Evolutionary conservation across 305 asterid genomes (phyloP).

Genomic region (Fraxinus nigra): DNA sequence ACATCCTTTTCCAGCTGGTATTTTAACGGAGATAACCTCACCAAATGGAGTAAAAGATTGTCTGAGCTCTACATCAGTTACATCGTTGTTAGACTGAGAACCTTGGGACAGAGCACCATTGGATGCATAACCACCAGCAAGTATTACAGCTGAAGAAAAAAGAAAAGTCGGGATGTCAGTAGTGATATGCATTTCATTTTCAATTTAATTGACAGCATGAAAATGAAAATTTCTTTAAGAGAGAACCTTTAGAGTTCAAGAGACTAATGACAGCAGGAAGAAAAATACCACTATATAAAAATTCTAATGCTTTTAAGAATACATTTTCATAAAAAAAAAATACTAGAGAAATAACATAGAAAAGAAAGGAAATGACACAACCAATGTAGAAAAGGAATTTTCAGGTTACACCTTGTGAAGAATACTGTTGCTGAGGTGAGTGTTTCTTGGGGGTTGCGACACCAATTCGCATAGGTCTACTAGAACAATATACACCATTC

Average conservation of each 20-base stretch:
- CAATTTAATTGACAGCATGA: background rate
- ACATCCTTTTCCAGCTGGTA: conserved; percentile 93
- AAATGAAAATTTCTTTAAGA: background rate
- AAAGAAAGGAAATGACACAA: background rate
- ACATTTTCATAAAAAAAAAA: background rate
- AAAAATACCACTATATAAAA: background rate
- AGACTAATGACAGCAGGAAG: background rate
- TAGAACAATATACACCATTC: conserved; percentile 40
- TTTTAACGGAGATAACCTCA: conserved; percentile 79
- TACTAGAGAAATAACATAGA: background rate
- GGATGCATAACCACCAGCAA: conserved; percentile 72
- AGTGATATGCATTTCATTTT: background rate
- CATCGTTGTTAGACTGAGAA: conserved; percentile 60
- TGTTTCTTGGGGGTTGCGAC: conserved; percentile 93
- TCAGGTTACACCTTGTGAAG: conserved; percentile 67
- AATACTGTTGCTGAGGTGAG: conserved; percentile 59
- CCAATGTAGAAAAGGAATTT: background rate
- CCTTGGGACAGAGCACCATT: conserved; percentile 61
- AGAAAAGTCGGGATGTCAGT: conserved; percentile 10
- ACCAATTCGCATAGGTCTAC: conserved; percentile 70
- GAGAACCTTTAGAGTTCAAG: background rate
- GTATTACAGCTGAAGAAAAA: conserved; percentile 49
- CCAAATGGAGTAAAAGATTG: conserved; percentile 74
- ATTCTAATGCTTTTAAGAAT: background rate
- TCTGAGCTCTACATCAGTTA: conserved; percentile 77